Evolutionary conservation across 116 monocot species (phyloP).

Genomic region (Iris pallida): DNA sequence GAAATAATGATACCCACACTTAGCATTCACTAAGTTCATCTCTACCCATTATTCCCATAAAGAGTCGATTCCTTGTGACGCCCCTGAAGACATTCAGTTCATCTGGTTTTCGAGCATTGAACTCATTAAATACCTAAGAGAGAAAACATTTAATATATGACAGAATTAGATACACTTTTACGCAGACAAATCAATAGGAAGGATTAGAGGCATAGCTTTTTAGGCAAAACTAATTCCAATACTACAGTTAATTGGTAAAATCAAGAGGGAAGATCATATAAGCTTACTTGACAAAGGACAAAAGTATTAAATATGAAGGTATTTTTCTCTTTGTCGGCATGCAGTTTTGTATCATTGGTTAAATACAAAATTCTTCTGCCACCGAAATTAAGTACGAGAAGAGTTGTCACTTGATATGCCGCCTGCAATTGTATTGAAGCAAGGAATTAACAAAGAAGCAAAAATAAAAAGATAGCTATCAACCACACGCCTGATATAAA

Average conservation of each 20-base stretch:
- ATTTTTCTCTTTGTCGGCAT: conserved; percentile 54
- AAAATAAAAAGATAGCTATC: not conserved
- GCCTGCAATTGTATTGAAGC: conserved; percentile 28
- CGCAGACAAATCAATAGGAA: not conserved
- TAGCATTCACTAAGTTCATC: not conserved
- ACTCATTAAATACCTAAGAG: conserved; percentile 81
- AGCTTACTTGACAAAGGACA: conserved; percentile 64
- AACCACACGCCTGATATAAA: too few species aligned
- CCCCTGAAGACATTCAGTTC: conserved; percentile 76
- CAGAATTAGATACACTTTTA: too few species aligned
- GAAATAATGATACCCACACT: not conserved
- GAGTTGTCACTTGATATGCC: conserved; percentile 55
- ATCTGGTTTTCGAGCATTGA: conserved; percentile 89
- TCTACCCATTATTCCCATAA: conserved; percentile 73
- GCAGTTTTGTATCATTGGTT: conserved; percentile 27
- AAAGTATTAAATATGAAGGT: conserved; percentile 76
- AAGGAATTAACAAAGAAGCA: not conserved
- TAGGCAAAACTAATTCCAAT: too few species aligned
- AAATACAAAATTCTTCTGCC: conserved; percentile 50
- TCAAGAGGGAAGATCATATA: too few species aligned
- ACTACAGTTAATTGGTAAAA: too few species aligned
- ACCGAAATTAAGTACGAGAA: conserved; percentile 56
- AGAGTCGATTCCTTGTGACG: conserved; percentile 63
- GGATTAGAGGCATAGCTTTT: not conserved
- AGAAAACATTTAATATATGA: not conserved